Evolutionary conservation across 2,329 filamentous ascomycete genomes (phyloP).

Genomic region (Diaporthe longicolla): DNA sequence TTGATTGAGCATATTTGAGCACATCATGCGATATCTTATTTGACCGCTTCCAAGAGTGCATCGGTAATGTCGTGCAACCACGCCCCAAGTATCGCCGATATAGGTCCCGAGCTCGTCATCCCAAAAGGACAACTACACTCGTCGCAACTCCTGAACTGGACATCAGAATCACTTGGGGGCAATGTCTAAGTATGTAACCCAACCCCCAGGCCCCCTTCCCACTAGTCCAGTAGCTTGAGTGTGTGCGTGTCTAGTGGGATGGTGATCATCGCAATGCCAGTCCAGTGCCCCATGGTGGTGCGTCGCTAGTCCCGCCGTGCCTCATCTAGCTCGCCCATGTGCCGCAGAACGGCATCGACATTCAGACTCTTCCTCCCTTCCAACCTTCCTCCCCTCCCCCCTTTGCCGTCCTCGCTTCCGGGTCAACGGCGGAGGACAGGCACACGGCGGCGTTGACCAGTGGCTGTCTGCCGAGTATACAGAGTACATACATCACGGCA

Average conservation of each 20-base stretch:
- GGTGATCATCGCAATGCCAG: not conserved
- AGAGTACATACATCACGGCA: not conserved
- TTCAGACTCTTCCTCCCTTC: not conserved
- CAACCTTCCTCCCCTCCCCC: no score
- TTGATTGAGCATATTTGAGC: not conserved
- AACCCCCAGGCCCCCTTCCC: not conserved
- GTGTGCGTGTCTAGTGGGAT: not conserved
- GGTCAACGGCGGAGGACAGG: not conserved
- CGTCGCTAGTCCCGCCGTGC: slow-evolving; percentile 21
- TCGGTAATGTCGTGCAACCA: not conserved
- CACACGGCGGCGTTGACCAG: not conserved
- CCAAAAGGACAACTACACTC: not conserved
- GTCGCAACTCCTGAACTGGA: not conserved
- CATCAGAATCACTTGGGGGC: not conserved
- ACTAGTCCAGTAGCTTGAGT: not conserved
- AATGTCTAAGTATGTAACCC: not conserved
- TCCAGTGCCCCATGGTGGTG: slow-evolving; percentile 16
- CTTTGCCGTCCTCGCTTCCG: slow-evolving; percentile 12
- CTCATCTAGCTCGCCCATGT: slow-evolving; percentile 23
- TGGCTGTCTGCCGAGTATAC: not conserved
- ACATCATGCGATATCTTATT: not conserved
- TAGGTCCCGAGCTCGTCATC: not conserved
- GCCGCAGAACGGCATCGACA: not conserved
- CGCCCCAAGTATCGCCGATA: not conserved
- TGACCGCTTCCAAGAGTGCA: not conserved